These are phyloP conservation scores for Priceomyces melissophilus DNA, from an alignment of 805 yeast genomes.

Conservation along the genomic window DNA sequence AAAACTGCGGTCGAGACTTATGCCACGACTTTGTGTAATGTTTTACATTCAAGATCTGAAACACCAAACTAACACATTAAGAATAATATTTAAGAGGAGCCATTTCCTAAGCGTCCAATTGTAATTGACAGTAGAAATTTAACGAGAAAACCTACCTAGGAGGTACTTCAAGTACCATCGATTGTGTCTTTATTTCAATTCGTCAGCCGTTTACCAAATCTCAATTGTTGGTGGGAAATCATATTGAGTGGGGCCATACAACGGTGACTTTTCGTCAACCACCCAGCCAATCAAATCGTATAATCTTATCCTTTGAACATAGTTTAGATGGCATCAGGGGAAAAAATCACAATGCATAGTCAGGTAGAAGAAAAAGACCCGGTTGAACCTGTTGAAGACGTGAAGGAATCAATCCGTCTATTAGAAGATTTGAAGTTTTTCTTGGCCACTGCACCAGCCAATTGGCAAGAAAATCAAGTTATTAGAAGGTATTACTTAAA, in stretches of 20 bases:
- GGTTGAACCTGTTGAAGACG: constrained; percentile 4
- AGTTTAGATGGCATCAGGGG: too few relatives aligned
- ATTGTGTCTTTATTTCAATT: too few relatives aligned
- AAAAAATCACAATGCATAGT: neutral
- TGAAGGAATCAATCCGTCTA: constrained; percentile 50
- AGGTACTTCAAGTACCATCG: too few relatives aligned
- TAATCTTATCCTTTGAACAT: too few relatives aligned
- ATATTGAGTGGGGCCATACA: too few relatives aligned
- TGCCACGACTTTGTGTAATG: constrained; percentile 11
- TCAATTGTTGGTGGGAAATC: too few relatives aligned
- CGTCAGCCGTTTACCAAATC: too few relatives aligned
- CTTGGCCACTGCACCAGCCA: constrained; percentile 89
- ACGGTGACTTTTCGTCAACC: too few relatives aligned
- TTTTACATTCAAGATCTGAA: constrained; percentile 14
- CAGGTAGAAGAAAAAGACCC: constrained; percentile 3
- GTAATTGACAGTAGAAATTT: too few relatives aligned
- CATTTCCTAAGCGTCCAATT: constrained; percentile 1
- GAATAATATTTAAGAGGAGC: constrained; percentile 5
- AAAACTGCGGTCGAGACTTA: neutral
- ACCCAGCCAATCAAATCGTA: too few relatives aligned
- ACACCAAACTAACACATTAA: constrained; percentile 7
- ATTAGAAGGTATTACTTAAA: constrained; percentile 82
- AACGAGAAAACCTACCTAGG: too few relatives aligned
- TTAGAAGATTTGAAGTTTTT: constrained; percentile 82
- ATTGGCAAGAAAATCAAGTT: constrained; percentile 86